Evolutionary conservation across 176 grass and related monocot species (phyloP).

Genomic region (Carex parvula): DNA sequence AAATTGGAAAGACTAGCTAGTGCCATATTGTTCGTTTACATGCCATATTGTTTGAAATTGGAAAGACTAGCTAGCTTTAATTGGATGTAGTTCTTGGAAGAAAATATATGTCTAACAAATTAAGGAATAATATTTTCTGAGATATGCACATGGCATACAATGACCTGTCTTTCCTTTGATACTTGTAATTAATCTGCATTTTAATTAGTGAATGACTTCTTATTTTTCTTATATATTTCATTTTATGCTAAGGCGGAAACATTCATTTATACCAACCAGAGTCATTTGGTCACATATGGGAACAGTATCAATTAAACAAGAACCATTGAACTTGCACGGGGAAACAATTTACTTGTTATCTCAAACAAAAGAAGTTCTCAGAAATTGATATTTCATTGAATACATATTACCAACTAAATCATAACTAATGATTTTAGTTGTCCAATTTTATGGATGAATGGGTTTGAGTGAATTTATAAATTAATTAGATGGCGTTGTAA

Average conservation of each 20-base stretch:
- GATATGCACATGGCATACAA: neutral
- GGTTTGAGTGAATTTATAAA: neutral
- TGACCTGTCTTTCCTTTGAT: constrained; percentile 2
- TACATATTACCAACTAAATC: neutral
- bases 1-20: neutral
- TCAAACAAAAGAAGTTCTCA: neutral
- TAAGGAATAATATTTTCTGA: constrained; percentile 11
- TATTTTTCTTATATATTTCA: constrained; percentile 6
- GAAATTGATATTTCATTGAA: neutral
- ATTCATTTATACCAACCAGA: neutral
- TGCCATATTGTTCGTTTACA: too few species aligned
- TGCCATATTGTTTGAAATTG: too few species aligned
- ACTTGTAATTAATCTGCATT: neutral
- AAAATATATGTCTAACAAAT: neutral
- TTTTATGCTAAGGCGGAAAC: neutral
- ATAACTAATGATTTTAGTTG: neutral
- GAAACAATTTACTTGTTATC: too few species aligned
- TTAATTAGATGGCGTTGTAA: neutral
- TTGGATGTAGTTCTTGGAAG: neutral
- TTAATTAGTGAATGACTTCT: neutral
- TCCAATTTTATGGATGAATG: neutral
- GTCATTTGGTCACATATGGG: neutral
- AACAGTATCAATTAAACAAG: too few species aligned
- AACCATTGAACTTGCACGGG: too few species aligned
- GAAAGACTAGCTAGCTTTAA: too few species aligned